Evolutionary conservation across 2,329 filamentous ascomycete species (phyloP), one percentile per base, ranked within the genome.

Genomic region (Aureobasidium sp.): DNA sequence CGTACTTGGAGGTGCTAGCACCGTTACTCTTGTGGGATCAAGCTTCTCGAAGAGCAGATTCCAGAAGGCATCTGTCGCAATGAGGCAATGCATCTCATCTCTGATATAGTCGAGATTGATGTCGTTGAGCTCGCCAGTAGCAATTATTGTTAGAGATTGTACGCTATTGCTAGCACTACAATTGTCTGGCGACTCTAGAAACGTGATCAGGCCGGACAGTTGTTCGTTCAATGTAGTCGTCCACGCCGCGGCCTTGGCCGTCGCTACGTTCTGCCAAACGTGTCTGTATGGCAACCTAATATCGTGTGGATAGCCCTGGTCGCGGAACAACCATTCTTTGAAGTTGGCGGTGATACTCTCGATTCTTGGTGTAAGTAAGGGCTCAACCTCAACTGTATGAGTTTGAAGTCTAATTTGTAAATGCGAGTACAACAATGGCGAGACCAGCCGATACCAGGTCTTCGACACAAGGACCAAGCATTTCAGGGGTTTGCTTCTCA

Each of bases 1-100:
- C 19, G 84, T 81, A 4, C 79, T 75, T 0, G 86, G 84, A 7
- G 85, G 81, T 0, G 85, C 85, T 2, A 74, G 65, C 8, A 78
- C 70, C 0, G 73, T 69, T 2, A 78, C 47, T 4, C 70, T 68
- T 1, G 25, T 47, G 1, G 72, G 73, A 19, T 74, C 67, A 4
- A 74, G 43, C 23, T 42, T 57, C 0, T 60, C 46, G 61, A 63
- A 57, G 1, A 64, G 21, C 23, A 38, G 47, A n/a, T 57, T 37
- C 60, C 60, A 61, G 27, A 61, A 61, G 8, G 57, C 45, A 11
- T 23, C 47, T 3, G 57, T 60, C 4, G 45, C 45, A 17, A 60
- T 60, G 37, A 51, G 19, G 21, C 57, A 60, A 19, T 60, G 57
- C 11, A 60, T n/a, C 19, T 60, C 57, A 25, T 60, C 57, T 23